Evolutionary conservation across 768 basidiomycete genomes (phyloP).

Genomic region (Hirschioporus abietinus): DNA sequence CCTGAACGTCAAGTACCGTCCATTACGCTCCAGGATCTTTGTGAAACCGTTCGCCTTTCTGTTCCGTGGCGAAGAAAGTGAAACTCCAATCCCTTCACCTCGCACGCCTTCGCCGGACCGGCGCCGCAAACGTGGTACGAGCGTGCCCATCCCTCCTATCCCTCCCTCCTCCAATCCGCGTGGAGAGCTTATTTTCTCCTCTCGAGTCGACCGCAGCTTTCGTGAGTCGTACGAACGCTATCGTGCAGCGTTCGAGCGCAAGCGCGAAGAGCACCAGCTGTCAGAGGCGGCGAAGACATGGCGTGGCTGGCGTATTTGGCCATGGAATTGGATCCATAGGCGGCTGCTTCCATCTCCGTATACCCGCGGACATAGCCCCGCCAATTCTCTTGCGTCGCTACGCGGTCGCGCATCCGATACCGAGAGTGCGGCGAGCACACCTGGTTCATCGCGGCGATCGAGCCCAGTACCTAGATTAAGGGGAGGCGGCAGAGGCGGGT

Average conservation of each 20-base stretch:
- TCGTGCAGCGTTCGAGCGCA: constrained; percentile 78
- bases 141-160: constrained; percentile 64
- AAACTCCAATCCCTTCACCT: constrained; percentile 22
- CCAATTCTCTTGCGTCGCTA: constrained; percentile 8
- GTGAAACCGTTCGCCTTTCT: constrained; percentile 26
- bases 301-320: constrained; percentile 23
- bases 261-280: constrained; percentile 59
- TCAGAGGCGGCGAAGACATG: constrained; percentile 26
- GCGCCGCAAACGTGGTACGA: constrained; percentile 29
- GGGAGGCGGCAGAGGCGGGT: background rate
- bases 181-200: constrained; percentile 95
- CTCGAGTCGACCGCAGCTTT: constrained; percentile 75
- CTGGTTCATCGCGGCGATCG: constrained; percentile 18
- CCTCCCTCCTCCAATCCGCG: constrained; percentile 87
- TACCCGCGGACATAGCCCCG: background rate
- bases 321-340: constrained; percentile 15
- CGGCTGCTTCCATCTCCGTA: background rate
- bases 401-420: constrained; percentile 12
- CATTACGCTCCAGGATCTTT: constrained; percentile 57
- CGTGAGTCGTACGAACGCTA: constrained; percentile 92
- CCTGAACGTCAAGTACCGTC: constrained; percentile 84
- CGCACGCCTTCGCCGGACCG: constrained; percentile 27
- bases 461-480: constrained; percentile 18
- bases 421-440: constrained; percentile 16
- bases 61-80: constrained; percentile 15